phyloP scores from a whole-genome alignment of 345 rosid genomes.

The Rhodamnia argentea region DNA sequence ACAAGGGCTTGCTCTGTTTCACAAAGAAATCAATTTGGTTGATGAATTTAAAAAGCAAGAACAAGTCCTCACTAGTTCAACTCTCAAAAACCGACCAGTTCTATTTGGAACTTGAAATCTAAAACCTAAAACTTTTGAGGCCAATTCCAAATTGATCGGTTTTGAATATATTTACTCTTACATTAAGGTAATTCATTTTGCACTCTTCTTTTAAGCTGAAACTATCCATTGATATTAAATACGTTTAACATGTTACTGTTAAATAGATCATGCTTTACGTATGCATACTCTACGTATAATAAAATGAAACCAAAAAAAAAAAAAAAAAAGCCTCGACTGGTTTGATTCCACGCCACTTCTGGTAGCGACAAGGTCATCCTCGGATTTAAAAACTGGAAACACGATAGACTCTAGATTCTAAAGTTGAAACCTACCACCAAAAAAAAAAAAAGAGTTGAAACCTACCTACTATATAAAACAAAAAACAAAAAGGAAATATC shows the following conservation, averaged over 20 bases:
- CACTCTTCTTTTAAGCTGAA: too few relatives aligned
- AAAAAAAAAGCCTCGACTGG: rapidly evolving
- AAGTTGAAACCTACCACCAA: rapidly evolving
- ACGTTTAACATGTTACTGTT: too few relatives aligned
- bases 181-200: too few relatives aligned
- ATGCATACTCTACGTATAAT: background rate
- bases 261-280: too few relatives aligned
- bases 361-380: rapidly evolving
- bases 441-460: too few relatives aligned
- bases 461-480: background rate
- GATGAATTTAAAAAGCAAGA: rapidly evolving
- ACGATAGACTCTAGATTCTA: background rate
- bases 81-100: rapidly evolving
- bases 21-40: rapidly evolving
- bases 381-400: background rate
- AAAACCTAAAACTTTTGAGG: rapidly evolving
- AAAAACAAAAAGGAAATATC: too few relatives aligned
- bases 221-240: too few relatives aligned
- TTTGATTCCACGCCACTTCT: rapidly evolving
- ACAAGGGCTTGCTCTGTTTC: background rate
- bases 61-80: background rate
- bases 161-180: too few relatives aligned
- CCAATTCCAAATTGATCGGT: background rate
- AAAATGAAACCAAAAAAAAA: background rate
- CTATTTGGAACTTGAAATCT: rapidly evolving